phyloP scores from a whole-genome alignment of 2,329 filamentous ascomycete genomes.

The Colletotrichum sp. region DNA sequence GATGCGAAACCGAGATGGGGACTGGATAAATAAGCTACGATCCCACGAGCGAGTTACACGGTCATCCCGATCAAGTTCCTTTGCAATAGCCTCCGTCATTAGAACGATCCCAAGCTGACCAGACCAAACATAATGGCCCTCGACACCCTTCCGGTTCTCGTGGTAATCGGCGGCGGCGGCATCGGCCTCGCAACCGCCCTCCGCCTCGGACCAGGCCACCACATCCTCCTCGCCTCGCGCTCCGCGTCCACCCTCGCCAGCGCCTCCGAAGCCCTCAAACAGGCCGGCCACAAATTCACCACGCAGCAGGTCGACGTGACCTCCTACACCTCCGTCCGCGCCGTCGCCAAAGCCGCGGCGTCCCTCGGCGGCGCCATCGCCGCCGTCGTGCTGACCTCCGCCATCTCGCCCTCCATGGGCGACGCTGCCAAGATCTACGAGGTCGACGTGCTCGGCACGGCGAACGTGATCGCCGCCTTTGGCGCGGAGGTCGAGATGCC shows the following conservation, averaged over 20 bases:
- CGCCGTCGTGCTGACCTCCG: neutral
- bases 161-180: conserved; percentile 5
- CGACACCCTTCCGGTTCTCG: neutral
- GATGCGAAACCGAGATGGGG: neutral
- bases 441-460: neutral
- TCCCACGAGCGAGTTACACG: rapidly evolving
- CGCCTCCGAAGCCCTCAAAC: neutral
- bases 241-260: neutral
- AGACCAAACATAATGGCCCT: neutral
- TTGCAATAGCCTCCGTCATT: too few relatives aligned
- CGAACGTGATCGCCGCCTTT: neutral
- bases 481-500: neutral
- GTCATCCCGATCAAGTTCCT: too few relatives aligned
- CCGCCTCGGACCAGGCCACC: neutral
- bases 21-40: neutral
- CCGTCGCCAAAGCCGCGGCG: neutral
- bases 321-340: neutral
- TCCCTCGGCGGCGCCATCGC: neutral
- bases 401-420: neutral
- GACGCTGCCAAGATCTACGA: neutral
- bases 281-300: neutral
- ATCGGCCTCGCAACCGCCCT: conserved; percentile 3
- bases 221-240: conserved; percentile 1
- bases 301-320: neutral
- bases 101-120: too few relatives aligned